A percentile compares a stretch with the other conserved stretches of the same genome.
These are phyloP conservation scores for Neopestalotiopsis clavispora DNA, from an alignment of 2,329 filamentous ascomycete species.

Conservation along the genomic window DNA sequence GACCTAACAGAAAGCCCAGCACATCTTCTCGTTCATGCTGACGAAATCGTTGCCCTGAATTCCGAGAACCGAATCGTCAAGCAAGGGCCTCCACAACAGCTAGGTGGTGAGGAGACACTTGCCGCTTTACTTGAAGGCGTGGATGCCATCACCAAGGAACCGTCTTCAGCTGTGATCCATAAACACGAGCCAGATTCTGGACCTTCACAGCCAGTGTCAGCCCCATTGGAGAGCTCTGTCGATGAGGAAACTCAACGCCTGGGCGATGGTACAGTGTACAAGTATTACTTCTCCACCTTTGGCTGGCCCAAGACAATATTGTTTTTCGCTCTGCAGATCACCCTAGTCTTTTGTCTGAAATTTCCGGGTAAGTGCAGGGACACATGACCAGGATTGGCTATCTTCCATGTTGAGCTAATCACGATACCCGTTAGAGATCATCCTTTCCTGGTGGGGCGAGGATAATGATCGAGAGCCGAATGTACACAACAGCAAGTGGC, in stretches of 20 bases:
- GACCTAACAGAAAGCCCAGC: neutral
- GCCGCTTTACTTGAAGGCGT: neutral
- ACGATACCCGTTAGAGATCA: slow-evolving; percentile 10
- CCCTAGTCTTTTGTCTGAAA: slow-evolving; percentile 18
- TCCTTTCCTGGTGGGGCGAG: slow-evolving; percentile 19
- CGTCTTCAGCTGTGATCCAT: no score
- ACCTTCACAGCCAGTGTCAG: neutral
- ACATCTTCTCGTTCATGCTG: slow-evolving; percentile 30
- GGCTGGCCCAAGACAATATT: slow-evolving; percentile 16
- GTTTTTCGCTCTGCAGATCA: slow-evolving; percentile 14
- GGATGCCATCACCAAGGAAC: neutral
- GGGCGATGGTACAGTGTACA: slow-evolving; percentile 19
- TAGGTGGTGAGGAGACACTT: neutral
- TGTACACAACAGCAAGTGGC: slow-evolving; percentile 16
- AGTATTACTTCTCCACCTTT: slow-evolving; percentile 19
- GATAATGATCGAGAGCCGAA: slow-evolving; percentile 14
- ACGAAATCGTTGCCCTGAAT: slow-evolving; percentile 39
- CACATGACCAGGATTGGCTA: neutral
- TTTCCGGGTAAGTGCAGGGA: slow-evolving; percentile 16
- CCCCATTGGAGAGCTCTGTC: neutral
- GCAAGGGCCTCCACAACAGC: slow-evolving; percentile 29
- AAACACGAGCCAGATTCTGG: neutral
- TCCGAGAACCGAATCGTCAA: slow-evolving; percentile 29
- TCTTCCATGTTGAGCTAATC: neutral
- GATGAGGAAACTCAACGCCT: slow-evolving; percentile 17